These are phyloP conservation scores for Neurospora sp. DNA, from an alignment of 495 filamentous ascomycete species.

Conservation along the genomic window DNA sequence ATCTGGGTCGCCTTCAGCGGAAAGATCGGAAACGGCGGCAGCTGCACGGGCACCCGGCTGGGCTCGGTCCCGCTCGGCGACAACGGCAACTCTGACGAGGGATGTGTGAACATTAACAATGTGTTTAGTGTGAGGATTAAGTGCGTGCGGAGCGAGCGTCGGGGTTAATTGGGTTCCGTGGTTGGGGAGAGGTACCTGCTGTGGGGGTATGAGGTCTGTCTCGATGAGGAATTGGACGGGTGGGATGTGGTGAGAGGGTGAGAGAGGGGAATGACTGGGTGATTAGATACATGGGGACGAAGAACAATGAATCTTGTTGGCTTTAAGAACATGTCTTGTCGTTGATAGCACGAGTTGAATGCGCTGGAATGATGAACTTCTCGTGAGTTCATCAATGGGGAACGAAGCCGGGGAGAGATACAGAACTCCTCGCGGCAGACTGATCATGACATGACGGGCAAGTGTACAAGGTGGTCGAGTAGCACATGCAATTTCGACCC, in stretches of 20 bases:
- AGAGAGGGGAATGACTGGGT: no score
- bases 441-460: not conserved
- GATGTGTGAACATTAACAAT: not conserved
- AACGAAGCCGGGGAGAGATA: no score
- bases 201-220: no score
- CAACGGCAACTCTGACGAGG: not conserved
- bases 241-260: no score
- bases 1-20: not conserved
- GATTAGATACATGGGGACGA: no score
- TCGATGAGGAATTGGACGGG: no score
- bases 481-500: not conserved
- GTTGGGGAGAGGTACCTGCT: no score
- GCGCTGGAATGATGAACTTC: not conserved
- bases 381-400: not conserved
- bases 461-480: not conserved
- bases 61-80: not conserved
- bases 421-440: no score
- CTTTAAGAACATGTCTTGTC: not conserved
- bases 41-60: not conserved
- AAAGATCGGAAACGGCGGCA: not conserved
- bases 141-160: no score
- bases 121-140: not conserved
- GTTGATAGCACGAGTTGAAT: not conserved
- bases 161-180: no score
- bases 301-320: not conserved